Conservation (phyloP, 305 asterid species). For the Striga hermonthica region DNA sequence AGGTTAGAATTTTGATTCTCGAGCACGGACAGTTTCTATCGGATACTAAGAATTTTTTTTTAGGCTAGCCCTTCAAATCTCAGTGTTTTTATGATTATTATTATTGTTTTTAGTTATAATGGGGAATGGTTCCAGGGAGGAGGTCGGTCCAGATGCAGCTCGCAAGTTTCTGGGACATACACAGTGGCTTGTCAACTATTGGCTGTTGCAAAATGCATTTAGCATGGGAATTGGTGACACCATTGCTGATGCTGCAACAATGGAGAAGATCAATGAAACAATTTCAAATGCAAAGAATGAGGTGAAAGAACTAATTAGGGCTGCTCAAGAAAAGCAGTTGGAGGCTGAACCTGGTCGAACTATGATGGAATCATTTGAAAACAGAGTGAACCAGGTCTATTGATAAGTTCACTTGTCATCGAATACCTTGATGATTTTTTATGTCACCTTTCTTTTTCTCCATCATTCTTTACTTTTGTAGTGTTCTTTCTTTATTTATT, state of each 20-base stretch:
- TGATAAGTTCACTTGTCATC: slow-evolving; percentile 21
- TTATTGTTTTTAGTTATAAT: slow-evolving; percentile 3
- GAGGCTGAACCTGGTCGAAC: slow-evolving; percentile 99
- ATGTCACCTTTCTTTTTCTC: slow-evolving; percentile 3
- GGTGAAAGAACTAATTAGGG: slow-evolving; percentile 83
- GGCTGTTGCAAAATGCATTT: slow-evolving; percentile 95
- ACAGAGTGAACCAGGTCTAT: slow-evolving; percentile 93
- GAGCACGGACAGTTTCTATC: not conserved
- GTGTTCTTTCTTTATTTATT: not conserved
- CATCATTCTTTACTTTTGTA: too few species aligned
- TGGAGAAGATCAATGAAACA: slow-evolving; percentile 83
- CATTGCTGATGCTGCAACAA: slow-evolving; percentile 91
- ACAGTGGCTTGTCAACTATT: slow-evolving; percentile 98
- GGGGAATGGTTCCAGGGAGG: slow-evolving; percentile 66
- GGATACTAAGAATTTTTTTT: slow-evolving; percentile 9
- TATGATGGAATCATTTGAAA: slow-evolving; percentile 93
- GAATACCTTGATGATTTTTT: slow-evolving; percentile 26
- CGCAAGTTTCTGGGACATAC: slow-evolving; percentile 98
- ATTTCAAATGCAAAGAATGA: slow-evolving; percentile 83
- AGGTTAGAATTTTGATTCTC: not conserved
- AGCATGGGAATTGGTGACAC: slow-evolving; percentile 99
- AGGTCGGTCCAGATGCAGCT: slow-evolving; percentile 99
- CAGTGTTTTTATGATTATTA: not conserved
- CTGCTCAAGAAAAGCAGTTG: slow-evolving; percentile 66
- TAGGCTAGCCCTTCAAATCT: not conserved